Evolutionary conservation across 2,329 filamentous ascomycete species (phyloP).

Genomic region (Ascochyta viciae-villosae): DNA sequence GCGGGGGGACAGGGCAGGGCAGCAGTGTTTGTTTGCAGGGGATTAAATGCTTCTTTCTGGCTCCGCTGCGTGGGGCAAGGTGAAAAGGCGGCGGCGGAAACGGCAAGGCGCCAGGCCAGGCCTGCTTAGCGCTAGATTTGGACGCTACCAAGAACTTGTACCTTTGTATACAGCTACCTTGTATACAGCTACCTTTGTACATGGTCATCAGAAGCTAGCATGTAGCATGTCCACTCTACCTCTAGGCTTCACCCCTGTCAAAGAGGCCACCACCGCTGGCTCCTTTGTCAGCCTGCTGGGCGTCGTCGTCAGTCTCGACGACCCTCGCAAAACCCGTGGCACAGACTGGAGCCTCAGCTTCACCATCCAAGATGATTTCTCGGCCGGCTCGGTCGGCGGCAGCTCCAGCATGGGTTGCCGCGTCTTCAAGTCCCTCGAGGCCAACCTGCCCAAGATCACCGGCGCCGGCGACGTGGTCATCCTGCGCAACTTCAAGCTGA

Average conservation of each 20-base stretch:
- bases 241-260: slow-evolving; percentile 55
- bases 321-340: slow-evolving; percentile 58
- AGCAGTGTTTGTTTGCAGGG: slow-evolving; percentile 42
- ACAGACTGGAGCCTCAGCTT: slow-evolving; percentile 56
- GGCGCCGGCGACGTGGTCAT: slow-evolving; percentile 69
- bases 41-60: slow-evolving; percentile 34
- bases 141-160: no score
- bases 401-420: slow-evolving; percentile 30
- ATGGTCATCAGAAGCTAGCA: no score
- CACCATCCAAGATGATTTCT: slow-evolving; percentile 50
- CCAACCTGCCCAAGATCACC: slow-evolving; percentile 53
- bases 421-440: slow-evolving; percentile 28
- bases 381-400: slow-evolving; percentile 18
- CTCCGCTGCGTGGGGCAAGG: slow-evolving; percentile 39
- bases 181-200: no score
- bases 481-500: slow-evolving; percentile 52
- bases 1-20: slow-evolving; percentile 12
- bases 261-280: slow-evolving; percentile 43
- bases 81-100: slow-evolving; percentile 44
- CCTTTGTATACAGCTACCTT: no score
- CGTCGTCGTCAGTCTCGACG: slow-evolving; percentile 70
- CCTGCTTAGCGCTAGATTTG: slow-evolving; percentile 18
- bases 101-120: slow-evolving; percentile 32
- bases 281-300: slow-evolving; percentile 68
- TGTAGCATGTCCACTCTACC: slow-evolving; percentile 13